Evolutionary conservation across 768 basidiomycete genomes (phyloP).

Genomic region (Lyophyllum shimeji): DNA sequence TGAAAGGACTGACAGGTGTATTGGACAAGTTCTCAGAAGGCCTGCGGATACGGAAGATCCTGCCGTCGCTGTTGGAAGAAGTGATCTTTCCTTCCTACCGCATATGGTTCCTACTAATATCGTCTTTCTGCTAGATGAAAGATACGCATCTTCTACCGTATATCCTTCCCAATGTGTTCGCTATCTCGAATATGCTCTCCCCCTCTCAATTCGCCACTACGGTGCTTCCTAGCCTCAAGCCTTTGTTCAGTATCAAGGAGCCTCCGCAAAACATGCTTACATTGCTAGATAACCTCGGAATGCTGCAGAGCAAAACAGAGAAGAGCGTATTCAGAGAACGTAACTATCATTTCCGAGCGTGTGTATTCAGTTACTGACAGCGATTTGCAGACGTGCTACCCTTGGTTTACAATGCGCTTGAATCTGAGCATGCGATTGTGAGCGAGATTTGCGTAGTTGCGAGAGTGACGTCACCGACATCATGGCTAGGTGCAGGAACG

Average conservation of each 20-base stretch:
- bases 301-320: constrained; percentile 88
- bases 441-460: constrained; percentile 17
- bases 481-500: constrained; percentile 82
- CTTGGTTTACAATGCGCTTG: constrained; percentile 92
- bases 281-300: constrained; percentile 81
- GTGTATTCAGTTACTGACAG: constrained; percentile 6
- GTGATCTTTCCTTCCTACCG: constrained; percentile 34
- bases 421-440: constrained; percentile 89
- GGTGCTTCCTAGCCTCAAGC: constrained; percentile 87
- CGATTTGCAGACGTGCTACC: constrained; percentile 83
- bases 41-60: constrained; percentile 80
- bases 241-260: constrained; percentile 87
- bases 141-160: constrained; percentile 91
- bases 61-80: constrained; percentile 93
- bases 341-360: constrained; percentile 46
- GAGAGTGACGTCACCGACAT: neutral
- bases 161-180: constrained; percentile 93
- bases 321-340: constrained; percentile 86
- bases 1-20: constrained; percentile 84
- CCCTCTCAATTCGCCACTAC: constrained; percentile 76
- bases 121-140: constrained; percentile 72
- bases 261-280: constrained; percentile 98
- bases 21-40: constrained; percentile 87
- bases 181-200: constrained; percentile 76
- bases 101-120: constrained; percentile 3